phyloP scores from a whole-genome alignment of 208 protist genomes.

The Leishmania turanica region DNA sequence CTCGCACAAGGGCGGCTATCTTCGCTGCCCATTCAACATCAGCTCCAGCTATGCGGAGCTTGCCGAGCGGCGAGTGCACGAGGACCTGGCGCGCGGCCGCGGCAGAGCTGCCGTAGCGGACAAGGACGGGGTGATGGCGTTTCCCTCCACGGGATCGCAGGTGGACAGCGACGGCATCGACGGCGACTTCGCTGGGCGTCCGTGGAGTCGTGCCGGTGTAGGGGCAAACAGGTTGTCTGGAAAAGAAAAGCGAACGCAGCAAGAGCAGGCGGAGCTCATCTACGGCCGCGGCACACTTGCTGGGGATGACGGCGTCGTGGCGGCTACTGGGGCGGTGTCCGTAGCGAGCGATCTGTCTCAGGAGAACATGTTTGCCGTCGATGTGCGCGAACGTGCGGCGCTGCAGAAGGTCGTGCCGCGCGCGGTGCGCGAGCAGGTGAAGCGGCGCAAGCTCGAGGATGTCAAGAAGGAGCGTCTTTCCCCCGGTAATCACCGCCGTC shows the following conservation, averaged over 20 bases:
- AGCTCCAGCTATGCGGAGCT: conserved; percentile 44
- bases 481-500: conserved; percentile 3
- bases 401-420: conserved; percentile 59
- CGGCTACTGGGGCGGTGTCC: not conserved
- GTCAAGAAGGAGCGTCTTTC: conserved; percentile 8
- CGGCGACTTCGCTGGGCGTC: conserved; percentile 32
- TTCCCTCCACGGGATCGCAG: not conserved
- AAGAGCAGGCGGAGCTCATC: conserved; percentile 59
- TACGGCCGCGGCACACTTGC: conserved; percentile 45
- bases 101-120: conserved; percentile 5
- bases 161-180: conserved; percentile 25
- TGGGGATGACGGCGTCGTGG: conserved; percentile 10
- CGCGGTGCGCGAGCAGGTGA: conserved; percentile 32
- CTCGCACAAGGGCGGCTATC: conserved; percentile 67
- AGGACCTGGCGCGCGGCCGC: conserved; percentile 17
- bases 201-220: conserved; percentile 74
- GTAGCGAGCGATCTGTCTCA: not conserved
- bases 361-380: conserved; percentile 38
- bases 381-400: conserved; percentile 42
- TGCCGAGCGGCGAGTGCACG: conserved; percentile 48
- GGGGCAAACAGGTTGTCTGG: conserved; percentile 46
- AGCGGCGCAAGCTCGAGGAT: conserved; percentile 22
- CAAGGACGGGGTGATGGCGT: conserved; percentile 21
- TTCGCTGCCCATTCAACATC: conserved; percentile 75
- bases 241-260: conserved; percentile 64